Conservation (phyloP, 805 yeast genomes). For the Yarrowia porcina region DNA sequence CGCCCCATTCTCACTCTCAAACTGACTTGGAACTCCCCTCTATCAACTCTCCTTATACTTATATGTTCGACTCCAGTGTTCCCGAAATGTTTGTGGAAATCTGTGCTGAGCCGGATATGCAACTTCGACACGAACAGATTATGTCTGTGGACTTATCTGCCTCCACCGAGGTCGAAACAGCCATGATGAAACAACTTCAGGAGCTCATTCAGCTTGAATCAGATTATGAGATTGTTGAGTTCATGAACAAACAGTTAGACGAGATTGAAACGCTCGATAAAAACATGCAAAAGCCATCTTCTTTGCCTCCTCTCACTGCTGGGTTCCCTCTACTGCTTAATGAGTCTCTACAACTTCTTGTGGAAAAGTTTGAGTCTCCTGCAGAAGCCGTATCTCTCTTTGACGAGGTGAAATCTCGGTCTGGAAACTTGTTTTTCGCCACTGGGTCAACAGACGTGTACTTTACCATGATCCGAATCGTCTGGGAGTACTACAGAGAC, state of each 20-base stretch:
- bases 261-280: background rate
- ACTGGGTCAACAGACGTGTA: slow-evolving; percentile 43
- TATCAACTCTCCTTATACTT: background rate
- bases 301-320: slow-evolving; percentile 26
- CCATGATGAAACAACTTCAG: background rate
- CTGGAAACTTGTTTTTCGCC: slow-evolving; percentile 40
- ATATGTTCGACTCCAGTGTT: background rate
- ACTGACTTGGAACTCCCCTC: background rate
- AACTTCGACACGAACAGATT: background rate
- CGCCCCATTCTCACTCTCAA: too few species aligned
- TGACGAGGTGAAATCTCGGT: slow-evolving; percentile 38
- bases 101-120: slow-evolving; percentile 10
- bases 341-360: slow-evolving; percentile 30
- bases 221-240: slow-evolving; percentile 3
- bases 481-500: slow-evolving; percentile 44
- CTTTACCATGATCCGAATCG: slow-evolving; percentile 39
- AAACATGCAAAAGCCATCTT: background rate
- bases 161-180: background rate
- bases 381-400: slow-evolving; percentile 41
- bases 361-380: slow-evolving; percentile 34
- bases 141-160: background rate
- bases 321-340: slow-evolving; percentile 30
- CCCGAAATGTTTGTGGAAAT: background rate
- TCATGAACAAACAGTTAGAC: background rate
- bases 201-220: background rate